Conservation (phyloP, 73 alveolate genomes). For the Tetrahymena malaccensis region DNA sequence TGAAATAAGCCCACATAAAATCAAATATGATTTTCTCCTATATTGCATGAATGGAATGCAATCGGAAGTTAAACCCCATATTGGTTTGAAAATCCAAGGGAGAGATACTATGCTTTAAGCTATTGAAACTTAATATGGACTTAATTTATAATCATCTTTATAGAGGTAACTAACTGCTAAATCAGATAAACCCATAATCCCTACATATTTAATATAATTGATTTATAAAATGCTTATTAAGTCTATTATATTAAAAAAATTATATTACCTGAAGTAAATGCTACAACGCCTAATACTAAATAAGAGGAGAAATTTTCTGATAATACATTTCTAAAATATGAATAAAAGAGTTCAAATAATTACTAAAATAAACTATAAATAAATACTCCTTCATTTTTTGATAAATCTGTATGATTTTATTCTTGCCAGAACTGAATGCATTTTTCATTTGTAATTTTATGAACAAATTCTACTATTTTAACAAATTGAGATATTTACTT, state of each 20-base stretch:
- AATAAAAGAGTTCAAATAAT: not conserved
- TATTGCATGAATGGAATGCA: conserved; percentile 76
- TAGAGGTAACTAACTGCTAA: conserved; percentile 39
- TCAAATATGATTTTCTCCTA: conserved; percentile 72
- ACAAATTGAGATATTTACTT: not conserved
- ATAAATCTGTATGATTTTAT: not conserved
- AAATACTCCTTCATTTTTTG: not conserved
- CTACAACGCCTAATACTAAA: not conserved
- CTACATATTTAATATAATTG: not conserved
- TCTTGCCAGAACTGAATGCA: not conserved
- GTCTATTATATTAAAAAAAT: not conserved
- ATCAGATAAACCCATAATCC: conserved; percentile 44
- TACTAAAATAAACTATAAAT: not conserved
- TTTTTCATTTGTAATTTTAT: not conserved
- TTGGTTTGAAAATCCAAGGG: conserved; percentile 84
- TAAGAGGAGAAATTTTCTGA: not conserved
- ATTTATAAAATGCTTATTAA: no score
- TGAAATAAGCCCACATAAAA: conserved; percentile 60
- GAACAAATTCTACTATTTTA: not conserved
- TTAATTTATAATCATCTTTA: conserved; percentile 39
- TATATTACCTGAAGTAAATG: not conserved
- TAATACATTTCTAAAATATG: not conserved
- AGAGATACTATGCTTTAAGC: conserved; percentile 6
- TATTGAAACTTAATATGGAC: conserved; percentile 43
- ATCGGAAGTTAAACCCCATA: conserved; percentile 92